Percentiles rank a stretch among this genome's conserved stretches.
These are phyloP conservation scores for Citrus cavaleriei DNA, from an alignment of 345 rosid genomes.

Conservation along the genomic window DNA sequence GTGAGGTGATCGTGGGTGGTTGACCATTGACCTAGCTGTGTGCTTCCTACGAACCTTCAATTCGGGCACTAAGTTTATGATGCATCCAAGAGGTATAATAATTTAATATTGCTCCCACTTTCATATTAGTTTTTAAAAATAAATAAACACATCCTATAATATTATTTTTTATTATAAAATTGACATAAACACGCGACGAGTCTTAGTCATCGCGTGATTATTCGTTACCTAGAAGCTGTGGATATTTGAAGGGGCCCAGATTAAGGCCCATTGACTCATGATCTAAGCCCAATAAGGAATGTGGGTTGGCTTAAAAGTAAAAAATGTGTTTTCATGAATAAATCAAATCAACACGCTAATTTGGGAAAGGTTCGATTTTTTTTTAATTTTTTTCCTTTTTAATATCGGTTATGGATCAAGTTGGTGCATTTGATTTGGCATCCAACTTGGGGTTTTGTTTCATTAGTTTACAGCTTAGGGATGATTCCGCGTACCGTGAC, in stretches of 20 bases:
- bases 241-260: background rate
- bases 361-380: background rate
- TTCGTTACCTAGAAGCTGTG: accelerated
- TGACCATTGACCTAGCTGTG: slow-evolving; percentile 11
- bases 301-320: background rate
- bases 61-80: too few species aligned
- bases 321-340: background rate
- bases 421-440: background rate
- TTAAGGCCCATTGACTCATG: background rate
- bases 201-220: too few species aligned
- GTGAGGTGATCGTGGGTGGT: slow-evolving; percentile 4
- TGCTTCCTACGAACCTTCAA: slow-evolving; percentile 6
- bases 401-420: background rate
- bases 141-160: too few species aligned
- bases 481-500: background rate
- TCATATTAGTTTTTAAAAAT: too few species aligned
- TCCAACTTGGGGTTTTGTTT: background rate
- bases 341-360: too few species aligned
- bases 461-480: background rate
- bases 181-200: too few species aligned
- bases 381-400: too few species aligned
- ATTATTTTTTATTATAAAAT: too few species aligned
- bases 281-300: background rate
- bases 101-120: too few species aligned
- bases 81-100: too few species aligned